phyloP scores from a whole-genome alignment of 129 eudicot genomes.

The Flaveria ramosissima region DNA sequence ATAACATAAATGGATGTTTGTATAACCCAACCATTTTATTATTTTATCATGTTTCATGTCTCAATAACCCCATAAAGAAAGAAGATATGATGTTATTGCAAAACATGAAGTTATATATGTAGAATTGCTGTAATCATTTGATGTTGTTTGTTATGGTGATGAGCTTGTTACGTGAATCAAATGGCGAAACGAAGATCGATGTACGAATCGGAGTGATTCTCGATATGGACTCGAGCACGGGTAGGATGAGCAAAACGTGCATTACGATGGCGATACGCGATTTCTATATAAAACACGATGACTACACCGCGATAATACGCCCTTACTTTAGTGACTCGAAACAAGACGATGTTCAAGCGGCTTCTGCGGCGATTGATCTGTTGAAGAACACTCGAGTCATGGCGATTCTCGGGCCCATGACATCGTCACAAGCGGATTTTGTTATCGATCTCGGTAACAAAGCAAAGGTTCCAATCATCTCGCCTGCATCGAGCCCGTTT shows the following conservation, averaged over 20 bases:
- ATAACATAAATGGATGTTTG: too few species aligned
- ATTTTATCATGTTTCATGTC: background rate
- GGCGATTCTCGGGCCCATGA: slow-evolving; percentile 17
- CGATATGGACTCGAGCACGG: background rate
- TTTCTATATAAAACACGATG: background rate
- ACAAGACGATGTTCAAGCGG: slow-evolving; percentile 5
- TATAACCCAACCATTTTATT: too few species aligned
- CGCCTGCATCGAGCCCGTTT: background rate
- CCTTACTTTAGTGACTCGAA: background rate
- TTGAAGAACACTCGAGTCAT: background rate
- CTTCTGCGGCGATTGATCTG: slow-evolving; percentile 6
- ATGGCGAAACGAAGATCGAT: background rate
- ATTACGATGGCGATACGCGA: slow-evolving; percentile 10
- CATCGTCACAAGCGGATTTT: slow-evolving; percentile 11
- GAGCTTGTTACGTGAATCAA: background rate
- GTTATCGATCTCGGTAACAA: background rate
- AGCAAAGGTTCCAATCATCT: background rate
- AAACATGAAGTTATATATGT: background rate
- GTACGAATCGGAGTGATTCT: slow-evolving; percentile 5
- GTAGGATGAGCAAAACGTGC: background rate
- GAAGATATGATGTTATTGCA: background rate
- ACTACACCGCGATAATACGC: background rate
- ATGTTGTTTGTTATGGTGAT: background rate
- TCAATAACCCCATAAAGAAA: background rate
- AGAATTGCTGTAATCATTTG: background rate